phyloP scores from a whole-genome alignment of 345 rosid genomes.

The Capsella bursapastoris region DNA sequence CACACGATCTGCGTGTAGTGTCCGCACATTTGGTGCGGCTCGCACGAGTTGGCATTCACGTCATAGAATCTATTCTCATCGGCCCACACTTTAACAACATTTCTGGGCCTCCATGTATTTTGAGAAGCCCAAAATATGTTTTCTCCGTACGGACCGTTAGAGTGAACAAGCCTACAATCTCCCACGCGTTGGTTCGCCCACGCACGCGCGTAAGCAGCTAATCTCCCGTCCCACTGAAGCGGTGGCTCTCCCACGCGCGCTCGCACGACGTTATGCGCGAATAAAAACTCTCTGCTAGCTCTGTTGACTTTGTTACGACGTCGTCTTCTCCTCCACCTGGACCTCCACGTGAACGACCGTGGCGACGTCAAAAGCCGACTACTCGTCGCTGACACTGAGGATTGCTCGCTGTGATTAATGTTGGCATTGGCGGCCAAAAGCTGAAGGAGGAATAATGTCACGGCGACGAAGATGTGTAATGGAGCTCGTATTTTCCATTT shows the following conservation, averaged over 20 bases:
- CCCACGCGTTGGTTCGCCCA: constrained; percentile 46
- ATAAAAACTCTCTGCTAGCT: constrained; percentile 37
- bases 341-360: constrained; percentile 10
- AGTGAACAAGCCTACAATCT: constrained; percentile 55
- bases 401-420: constrained; percentile 15
- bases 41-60: constrained; percentile 44
- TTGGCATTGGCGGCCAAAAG: constrained; percentile 28
- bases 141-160: constrained; percentile 57
- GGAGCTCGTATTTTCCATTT: constrained; percentile 31
- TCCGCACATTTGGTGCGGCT: constrained; percentile 45
- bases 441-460: constrained; percentile 29
- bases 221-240: constrained; percentile 48
- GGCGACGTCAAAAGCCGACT: constrained; percentile 22
- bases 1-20: constrained; percentile 71
- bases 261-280: constrained; percentile 53
- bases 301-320: constrained; percentile 25
- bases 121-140: constrained; percentile 55
- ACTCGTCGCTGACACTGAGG: constrained; percentile 8
- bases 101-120: constrained; percentile 47
- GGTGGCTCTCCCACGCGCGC: constrained; percentile 35
- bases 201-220: constrained; percentile 49
- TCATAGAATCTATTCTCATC: constrained; percentile 46
- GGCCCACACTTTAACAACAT: constrained; percentile 51
- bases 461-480: constrained; percentile 20
- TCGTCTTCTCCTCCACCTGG: constrained; percentile 30